Evolutionary conservation across 805 yeast species (phyloP), one percentile per base, ranked within the genome.

Genomic region (Candida coleopterorum): DNA sequence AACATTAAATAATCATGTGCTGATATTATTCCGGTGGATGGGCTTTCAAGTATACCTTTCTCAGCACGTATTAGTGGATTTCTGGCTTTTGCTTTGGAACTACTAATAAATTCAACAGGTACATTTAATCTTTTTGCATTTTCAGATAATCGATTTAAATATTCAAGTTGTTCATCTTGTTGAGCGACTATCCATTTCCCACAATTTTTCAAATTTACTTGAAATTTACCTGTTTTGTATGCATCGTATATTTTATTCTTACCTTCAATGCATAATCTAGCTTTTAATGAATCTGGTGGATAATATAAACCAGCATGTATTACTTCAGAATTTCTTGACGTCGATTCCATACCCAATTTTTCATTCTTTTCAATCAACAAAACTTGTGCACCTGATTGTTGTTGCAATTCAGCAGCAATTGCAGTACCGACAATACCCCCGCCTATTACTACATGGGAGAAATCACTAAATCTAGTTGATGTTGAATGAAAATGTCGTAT

Each of bases 121-220:
- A 66, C 78, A 1, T 74, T 78, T 9, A 83, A 54, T 3, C 53
- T 55, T 3, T 58, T 52, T 4, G 86, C 73, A 34, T 72, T 74
- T 8, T 57, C 57, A 45, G 73, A 70, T 42, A 88, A 50, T 17
- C 60, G 55, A 27, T 76, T 72, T 28, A 88, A 62, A 49, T 75
- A 77, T 18, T 77, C 77, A 26, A 63, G 68, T 49, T 88, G 89
- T 1, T 43, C 43, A 16, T 77, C 86, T 33, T 68, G 68, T 53
- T 87, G 95, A 0, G 96, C 96, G 11, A 88, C 88, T 3, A 88
- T 60, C 88, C 95, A 84, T 54, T 88, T 81, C 14, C 93, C 96
- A 60, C 94, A 83, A 30, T 70, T 62, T 23, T 58, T 48, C 50
- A 79, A 56, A n/a, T 75, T 77, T 3, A 85, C 79, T 15, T 49